phyloP scores from a whole-genome alignment of 352 stramenopile genomes.

The Globisporangium splendens region DNA sequence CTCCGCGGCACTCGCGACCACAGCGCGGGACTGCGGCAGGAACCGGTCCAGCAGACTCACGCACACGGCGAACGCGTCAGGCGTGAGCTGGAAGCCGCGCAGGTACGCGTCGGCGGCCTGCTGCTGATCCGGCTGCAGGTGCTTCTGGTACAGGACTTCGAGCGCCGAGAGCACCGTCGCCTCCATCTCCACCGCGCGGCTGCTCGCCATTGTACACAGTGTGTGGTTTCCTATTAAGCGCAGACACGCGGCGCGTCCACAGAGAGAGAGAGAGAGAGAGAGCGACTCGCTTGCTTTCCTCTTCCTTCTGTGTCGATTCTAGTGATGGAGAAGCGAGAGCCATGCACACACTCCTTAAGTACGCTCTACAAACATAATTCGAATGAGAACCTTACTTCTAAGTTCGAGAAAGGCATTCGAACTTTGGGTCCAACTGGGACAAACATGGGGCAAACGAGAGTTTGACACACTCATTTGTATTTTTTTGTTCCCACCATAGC shows the following conservation, averaged over 20 bases:
- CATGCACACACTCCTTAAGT: no score
- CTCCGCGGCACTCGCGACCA: slow-evolving; percentile 2
- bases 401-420: neutral
- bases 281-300: neutral
- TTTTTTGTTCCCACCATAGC: neutral
- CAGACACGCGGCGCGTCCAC: no score
- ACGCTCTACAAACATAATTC: neutral
- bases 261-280: neutral
- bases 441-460: no score
- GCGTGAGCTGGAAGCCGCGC: slow-evolving; percentile 74
- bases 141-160: slow-evolving; percentile 55
- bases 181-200: slow-evolving; percentile 16
- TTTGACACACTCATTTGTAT: neutral
- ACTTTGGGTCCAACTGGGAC: neutral
- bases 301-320: neutral
- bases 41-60: slow-evolving; percentile 58
- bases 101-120: slow-evolving; percentile 71
- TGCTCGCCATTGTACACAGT: neutral
- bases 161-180: slow-evolving; percentile 43
- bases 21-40: slow-evolving; percentile 19
- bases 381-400: neutral
- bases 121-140: slow-evolving; percentile 49
- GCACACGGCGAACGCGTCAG: slow-evolving; percentile 74
- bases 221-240: no score
- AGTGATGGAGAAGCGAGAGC: neutral